These are phyloP conservation scores for Xylaria digitata DNA, from an alignment of 2,329 filamentous ascomycete species.

Conservation along the genomic window DNA sequence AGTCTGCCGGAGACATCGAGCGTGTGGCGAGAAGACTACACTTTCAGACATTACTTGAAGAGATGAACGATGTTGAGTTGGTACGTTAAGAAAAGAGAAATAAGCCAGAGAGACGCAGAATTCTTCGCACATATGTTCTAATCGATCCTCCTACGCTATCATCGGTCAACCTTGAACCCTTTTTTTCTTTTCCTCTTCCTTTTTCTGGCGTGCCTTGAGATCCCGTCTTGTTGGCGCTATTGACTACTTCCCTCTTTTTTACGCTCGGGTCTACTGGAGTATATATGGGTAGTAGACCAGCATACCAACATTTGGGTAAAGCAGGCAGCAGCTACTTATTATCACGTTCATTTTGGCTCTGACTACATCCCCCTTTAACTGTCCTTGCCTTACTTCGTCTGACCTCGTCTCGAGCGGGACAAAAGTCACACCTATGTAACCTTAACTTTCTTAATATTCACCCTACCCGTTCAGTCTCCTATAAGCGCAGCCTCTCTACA, in stretches of 20 bases:
- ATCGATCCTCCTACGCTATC: background rate
- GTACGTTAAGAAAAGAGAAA: conserved; percentile 62
- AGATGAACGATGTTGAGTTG: conserved; percentile 80
- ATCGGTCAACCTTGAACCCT: background rate
- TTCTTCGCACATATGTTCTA: no score
- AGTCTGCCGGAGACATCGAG: conserved; percentile 87
- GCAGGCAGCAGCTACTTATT: no score
- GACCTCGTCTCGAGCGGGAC: background rate
- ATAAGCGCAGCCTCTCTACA: background rate
- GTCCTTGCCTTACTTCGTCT: background rate
- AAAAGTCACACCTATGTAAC: background rate
- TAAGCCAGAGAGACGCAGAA: background rate
- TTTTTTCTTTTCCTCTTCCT: no score
- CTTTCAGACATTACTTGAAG: conserved; percentile 79
- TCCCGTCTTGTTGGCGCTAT: no score
- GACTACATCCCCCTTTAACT: no score
- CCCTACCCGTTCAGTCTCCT: background rate
- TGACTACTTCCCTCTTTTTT: no score
- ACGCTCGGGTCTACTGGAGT: no score
- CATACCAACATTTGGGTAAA: no score
- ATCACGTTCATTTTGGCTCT: no score
- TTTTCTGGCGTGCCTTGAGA: no score
- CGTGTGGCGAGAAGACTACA: conserved; percentile 79
- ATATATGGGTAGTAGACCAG: no score
- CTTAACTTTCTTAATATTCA: background rate